Evolutionary conservation across 1,284 basidiomycete genomes (phyloP).

Genomic region (Malassezia sympodialis): DNA sequence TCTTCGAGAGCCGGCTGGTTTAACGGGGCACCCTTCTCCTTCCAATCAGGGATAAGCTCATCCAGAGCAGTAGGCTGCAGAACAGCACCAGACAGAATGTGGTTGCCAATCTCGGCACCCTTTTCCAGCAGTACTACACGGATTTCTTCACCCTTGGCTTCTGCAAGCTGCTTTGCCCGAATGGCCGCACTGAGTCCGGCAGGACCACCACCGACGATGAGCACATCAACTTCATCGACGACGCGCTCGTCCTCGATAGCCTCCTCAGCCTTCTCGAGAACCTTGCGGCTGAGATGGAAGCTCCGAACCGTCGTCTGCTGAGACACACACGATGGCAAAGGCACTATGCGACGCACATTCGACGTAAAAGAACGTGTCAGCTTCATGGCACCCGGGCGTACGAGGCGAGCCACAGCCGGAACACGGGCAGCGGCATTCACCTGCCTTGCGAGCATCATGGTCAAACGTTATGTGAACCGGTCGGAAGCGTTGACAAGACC

Average conservation of each 20-base stretch:
- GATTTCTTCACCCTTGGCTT: constrained; percentile 64
- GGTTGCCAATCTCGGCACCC: constrained; percentile 81
- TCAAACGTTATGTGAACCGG: not conserved
- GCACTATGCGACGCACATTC: not conserved
- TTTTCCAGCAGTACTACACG: constrained; percentile 93
- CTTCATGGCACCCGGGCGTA: not conserved
- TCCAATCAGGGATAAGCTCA: constrained; percentile 84
- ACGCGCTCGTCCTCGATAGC: constrained; percentile 31
- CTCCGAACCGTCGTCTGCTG: not conserved
- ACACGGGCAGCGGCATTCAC: constrained; percentile 3
- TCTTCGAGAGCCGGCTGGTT: constrained; percentile 70
- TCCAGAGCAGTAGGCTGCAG: constrained; percentile 84
- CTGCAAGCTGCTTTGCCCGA: constrained; percentile 81
- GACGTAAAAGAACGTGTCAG: not conserved
- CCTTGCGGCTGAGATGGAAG: constrained; percentile 1
- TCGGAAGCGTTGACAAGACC: not conserved
- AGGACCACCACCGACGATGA: constrained; percentile 91
- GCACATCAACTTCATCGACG: constrained; percentile 73
- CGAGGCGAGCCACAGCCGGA: not conserved
- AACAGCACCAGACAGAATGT: constrained; percentile 91
- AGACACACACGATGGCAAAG: not conserved
- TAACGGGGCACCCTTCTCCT: constrained; percentile 56
- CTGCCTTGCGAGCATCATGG: constrained; percentile 9
- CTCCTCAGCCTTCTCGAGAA: constrained; percentile 12
- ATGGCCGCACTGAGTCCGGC: constrained; percentile 95